Evolutionary conservation across 495 filamentous ascomycete genomes (phyloP), one percentile per base, ranked within the genome.

Genomic region (Sporormia fimetaria): DNA sequence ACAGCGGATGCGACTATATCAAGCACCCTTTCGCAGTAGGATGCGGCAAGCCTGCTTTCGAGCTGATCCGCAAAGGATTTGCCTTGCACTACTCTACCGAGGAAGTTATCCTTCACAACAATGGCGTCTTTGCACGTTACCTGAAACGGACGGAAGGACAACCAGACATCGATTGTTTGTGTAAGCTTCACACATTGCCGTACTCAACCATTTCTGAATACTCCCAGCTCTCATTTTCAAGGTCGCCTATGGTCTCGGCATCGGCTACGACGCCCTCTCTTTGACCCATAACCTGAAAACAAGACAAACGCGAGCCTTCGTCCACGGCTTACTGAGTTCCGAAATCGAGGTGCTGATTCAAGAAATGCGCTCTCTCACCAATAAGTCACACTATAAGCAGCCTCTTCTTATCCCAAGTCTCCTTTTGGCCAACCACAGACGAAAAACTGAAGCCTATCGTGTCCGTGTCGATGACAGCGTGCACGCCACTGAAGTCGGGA

Each of bases 191-290:
- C 4, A 18, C 15, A 14, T 7, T n/a, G 22, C 15, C 22, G 7
- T 21, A 3, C 9, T 23, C 8, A 5, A 4, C 4, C 2, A 31
- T 22, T 11, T 15, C 23, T 23, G 33, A 15, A 26, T 2, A 3
- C 8, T 7, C 8, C n/a, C 17, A 44, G 42, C 23, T 2, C n/a
- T 44, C 11, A 26, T 44, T 15, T 18, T 37, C 14, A 44, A 37
- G 18, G 24, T 44, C 3, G 23, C 42, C n/a, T 29, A 37, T 17
- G 37, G 16, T 12, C 9, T 37, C 3, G 38, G 31, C 9, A 24
- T 42, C 6, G 42, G 42, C 22, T 44, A 20, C 17, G 42, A 44
- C 11, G 21, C 33, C 10, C 23, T 44, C 20, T 37, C 42, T 2
- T 2, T 44, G 7, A 10, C 14, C 15, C 22, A 20, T 20, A 27